Evolutionary conservation across 352 stramenopile species (phyloP).

Genomic region (Globisporangium solare): DNA sequence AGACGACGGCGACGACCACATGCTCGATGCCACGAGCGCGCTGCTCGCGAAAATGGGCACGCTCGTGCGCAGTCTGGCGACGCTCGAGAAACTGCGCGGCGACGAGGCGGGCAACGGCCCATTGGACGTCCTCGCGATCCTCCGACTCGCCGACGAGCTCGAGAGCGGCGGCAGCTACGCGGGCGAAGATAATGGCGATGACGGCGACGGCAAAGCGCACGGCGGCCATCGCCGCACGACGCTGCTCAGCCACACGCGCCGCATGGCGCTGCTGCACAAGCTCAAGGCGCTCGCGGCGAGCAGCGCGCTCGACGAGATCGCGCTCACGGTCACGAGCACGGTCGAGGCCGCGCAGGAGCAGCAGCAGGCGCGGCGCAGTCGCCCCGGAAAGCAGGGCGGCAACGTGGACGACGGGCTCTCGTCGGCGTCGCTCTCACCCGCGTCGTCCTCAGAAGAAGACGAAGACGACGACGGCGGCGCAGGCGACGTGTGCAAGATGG

Average conservation of each 20-base stretch:
- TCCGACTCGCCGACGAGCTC: conserved; percentile 56
- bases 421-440: neutral
- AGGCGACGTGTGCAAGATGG: conserved; percentile 32
- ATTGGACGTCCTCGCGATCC: conserved; percentile 34
- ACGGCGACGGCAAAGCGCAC: neutral
- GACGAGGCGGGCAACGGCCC: neutral
- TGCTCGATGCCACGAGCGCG: conserved; percentile 34
- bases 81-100: conserved; percentile 26
- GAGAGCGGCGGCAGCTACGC: conserved; percentile 14
- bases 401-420: conserved; percentile 4
- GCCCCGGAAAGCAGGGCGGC: neutral
- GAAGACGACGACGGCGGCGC: conserved; percentile 10
- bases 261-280: conserved; percentile 16
- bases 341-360: conserved; percentile 24
- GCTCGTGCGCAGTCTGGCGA: conserved; percentile 53
- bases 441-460: neutral
- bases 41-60: conserved; percentile 53
- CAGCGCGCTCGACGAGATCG: conserved; percentile 16
- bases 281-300: conserved; percentile 13
- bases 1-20: conserved; percentile 6
- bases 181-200: conserved; percentile 12
- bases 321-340: conserved; percentile 17
- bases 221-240: conserved; percentile 4
- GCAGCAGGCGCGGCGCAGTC: conserved; percentile 9
- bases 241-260: conserved; percentile 11